These are phyloP conservation scores for Fragaria iinumae DNA, from an alignment of 306 rosid genomes.

Conservation along the genomic window DNA sequence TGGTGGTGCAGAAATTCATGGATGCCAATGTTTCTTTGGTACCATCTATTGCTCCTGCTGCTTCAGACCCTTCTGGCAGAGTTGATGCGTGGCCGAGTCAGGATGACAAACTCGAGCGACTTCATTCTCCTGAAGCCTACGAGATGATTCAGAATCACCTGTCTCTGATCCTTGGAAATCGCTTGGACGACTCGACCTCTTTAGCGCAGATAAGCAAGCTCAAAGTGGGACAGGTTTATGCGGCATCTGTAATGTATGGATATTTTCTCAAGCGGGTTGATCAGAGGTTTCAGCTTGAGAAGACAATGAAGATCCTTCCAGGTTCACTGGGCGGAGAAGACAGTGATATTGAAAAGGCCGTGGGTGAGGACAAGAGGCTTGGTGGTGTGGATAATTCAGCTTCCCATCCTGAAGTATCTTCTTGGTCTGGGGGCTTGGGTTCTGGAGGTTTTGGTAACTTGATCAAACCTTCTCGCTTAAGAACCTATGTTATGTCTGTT, in stretches of 20 bases:
- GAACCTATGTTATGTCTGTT: conserved; percentile 82
- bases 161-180: conserved; percentile 69
- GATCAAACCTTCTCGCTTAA: conserved; percentile 55
- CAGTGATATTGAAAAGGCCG: conserved; percentile 30
- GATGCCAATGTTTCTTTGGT: conserved; percentile 69
- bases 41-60: conserved; percentile 47
- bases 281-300: conserved; percentile 93
- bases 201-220: conserved; percentile 81
- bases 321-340: conserved; percentile 38
- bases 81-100: conserved; percentile 75
- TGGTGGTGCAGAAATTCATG: conserved; percentile 89
- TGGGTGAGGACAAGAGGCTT: conserved; percentile 34
- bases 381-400: conserved; percentile 27
- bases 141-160: conserved; percentile 89
- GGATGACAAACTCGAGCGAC: conserved; percentile 63
- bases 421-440: conserved; percentile 43
- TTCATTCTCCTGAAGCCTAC: conserved; percentile 78
- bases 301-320: conserved; percentile 80
- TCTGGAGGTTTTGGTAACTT: conserved; percentile 41
- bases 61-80: conserved; percentile 44
- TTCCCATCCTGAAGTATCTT: conserved; percentile 64
- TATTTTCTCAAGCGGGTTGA: conserved; percentile 90
- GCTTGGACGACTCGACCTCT: conserved; percentile 56
- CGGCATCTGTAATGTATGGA: conserved; percentile 91
- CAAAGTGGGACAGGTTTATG: conserved; percentile 89